Evolutionary conservation across 805 yeast genomes (phyloP).

Genomic region (Crinitomyces ghanaensis): DNA sequence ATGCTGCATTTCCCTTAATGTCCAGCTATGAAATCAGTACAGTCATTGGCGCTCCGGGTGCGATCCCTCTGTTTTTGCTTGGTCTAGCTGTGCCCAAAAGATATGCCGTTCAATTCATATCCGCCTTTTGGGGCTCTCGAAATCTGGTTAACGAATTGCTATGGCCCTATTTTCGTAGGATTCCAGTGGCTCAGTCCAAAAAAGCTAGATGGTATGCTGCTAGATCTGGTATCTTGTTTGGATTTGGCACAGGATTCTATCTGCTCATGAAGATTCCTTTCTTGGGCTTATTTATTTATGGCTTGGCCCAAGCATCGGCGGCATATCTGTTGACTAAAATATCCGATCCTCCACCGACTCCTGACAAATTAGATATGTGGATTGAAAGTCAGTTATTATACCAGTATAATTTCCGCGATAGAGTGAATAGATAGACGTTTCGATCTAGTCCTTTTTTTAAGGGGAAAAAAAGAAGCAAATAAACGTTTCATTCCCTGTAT

Average conservation of each 20-base stretch:
- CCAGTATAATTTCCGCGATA: no score
- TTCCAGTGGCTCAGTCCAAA: constrained; percentile 34
- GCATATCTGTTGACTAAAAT: constrained; percentile 45
- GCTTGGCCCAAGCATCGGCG: constrained; percentile 41
- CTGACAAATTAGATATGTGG: constrained; percentile 6
- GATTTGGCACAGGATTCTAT: constrained; percentile 42
- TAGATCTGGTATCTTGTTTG: constrained; percentile 45
- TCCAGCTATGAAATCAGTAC: constrained; percentile 35
- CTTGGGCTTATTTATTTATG: constrained; percentile 37
- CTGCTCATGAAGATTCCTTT: constrained; percentile 34
- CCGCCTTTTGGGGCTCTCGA: constrained; percentile 37
- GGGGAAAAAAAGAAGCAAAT: no score
- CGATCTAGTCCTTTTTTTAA: no score
- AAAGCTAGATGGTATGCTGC: constrained; percentile 39
- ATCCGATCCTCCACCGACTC: constrained; percentile 34
- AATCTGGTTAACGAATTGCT: constrained; percentile 37
- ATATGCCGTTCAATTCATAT: constrained; percentile 29
- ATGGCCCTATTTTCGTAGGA: constrained; percentile 38
- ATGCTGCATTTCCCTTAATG: constrained; percentile 31
- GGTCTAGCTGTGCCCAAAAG: constrained; percentile 29
- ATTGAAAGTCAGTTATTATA: no score
- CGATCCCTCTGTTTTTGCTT: constrained; percentile 28
- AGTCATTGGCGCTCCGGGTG: constrained; percentile 37
- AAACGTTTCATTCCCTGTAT: no score
- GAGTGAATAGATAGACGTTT: no score